Conservation (phyloP, 1,139 yeast genomes). For the Pichia sp. region DNA sequence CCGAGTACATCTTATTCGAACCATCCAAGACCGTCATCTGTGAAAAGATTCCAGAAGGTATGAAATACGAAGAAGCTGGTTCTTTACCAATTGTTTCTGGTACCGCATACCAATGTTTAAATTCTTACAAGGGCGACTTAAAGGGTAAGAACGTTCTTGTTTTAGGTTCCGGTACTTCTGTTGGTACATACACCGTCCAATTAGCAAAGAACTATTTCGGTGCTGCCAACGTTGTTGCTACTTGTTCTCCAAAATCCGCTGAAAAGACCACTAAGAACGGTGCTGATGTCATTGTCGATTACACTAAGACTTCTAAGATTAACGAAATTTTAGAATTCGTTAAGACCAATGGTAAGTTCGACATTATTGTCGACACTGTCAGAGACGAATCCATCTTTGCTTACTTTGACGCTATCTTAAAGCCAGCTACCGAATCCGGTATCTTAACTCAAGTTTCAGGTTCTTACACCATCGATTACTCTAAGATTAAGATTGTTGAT, state of each 20-base stretch:
- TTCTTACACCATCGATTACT: slow-evolving; percentile 29
- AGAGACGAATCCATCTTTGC: slow-evolving; percentile 22
- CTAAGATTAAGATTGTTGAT: slow-evolving; percentile 5
- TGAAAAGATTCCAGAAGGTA: slow-evolving; percentile 45
- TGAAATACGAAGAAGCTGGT: slow-evolving; percentile 56
- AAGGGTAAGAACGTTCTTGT: slow-evolving; percentile 42
- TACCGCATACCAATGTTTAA: slow-evolving; percentile 26
- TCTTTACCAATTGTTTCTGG: slow-evolving; percentile 52
- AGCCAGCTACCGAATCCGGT: slow-evolving; percentile 30
- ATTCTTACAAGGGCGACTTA: slow-evolving; percentile 27
- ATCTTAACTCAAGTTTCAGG: slow-evolving; percentile 36
- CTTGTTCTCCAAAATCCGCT: slow-evolving; percentile 38
- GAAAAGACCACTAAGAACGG: slow-evolving; percentile 19
- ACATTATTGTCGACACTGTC: slow-evolving; percentile 32
- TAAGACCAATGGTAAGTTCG: slow-evolving; percentile 40
- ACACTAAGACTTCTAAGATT: slow-evolving; percentile 31
- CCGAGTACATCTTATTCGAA: slow-evolving; percentile 48
- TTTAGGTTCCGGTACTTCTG: slow-evolving; percentile 75
- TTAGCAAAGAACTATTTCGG: slow-evolving; percentile 48
- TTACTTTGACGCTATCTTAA: slow-evolving; percentile 18
- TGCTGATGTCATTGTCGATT: slow-evolving; percentile 25
- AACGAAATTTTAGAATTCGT: slow-evolving; percentile 35
- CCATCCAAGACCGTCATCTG: slow-evolving; percentile 37
- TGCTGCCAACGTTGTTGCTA: slow-evolving; percentile 40
- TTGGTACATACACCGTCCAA: slow-evolving; percentile 62